A percentile compares a stretch with the other conserved stretches of the same genome.
These are phyloP conservation scores for Epichloe gansuensis DNA, from an alignment of 2,329 filamentous ascomycete genomes.

Conservation along the genomic window DNA sequence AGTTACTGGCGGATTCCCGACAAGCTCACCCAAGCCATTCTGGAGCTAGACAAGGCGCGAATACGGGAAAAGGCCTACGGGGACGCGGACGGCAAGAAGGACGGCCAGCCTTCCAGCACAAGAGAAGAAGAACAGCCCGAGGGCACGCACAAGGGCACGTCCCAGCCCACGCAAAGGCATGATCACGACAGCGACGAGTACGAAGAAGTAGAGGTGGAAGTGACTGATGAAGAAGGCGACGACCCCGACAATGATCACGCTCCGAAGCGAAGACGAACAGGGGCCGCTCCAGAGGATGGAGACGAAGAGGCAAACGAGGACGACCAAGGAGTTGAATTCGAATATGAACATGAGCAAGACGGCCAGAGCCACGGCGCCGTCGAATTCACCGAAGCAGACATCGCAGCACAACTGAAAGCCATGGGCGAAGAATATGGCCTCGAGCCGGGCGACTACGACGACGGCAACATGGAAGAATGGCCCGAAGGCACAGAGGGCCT, in stretches of 20 bases:
- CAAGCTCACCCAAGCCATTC: constrained; percentile 67
- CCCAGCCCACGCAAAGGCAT: constrained; percentile 17
- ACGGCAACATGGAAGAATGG: constrained; percentile 46
- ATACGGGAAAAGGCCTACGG: constrained; percentile 44
- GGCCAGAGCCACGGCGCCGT: constrained; percentile 35
- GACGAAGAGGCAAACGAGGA: constrained; percentile 29
- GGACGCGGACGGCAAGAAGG: constrained; percentile 8
- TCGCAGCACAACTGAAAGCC: constrained; percentile 78
- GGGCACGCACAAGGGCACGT: constrained; percentile 2
- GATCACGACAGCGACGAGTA: constrained; percentile 56
- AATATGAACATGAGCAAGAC: background rate
- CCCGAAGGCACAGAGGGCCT: constrained; percentile 62
- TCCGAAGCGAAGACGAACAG: constrained; percentile 53
- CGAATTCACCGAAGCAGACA: constrained; percentile 90
- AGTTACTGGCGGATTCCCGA: constrained; percentile 94
- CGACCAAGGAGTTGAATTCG: constrained; percentile 13
- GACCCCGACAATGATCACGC: constrained; percentile 24
- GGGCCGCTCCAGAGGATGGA: constrained; percentile 41
- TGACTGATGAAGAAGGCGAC: constrained; percentile 43
- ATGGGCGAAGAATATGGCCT: constrained; percentile 81
- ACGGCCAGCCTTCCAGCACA: background rate
- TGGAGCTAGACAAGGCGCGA: constrained; percentile 59
- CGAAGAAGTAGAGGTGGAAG: constrained; percentile 54
- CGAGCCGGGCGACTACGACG: constrained; percentile 65
- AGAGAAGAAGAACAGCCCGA: background rate